These are phyloP conservation scores for Oryza coarctata DNA, from an alignment of 176 grass and related monocot species.

Conservation along the genomic window DNA sequence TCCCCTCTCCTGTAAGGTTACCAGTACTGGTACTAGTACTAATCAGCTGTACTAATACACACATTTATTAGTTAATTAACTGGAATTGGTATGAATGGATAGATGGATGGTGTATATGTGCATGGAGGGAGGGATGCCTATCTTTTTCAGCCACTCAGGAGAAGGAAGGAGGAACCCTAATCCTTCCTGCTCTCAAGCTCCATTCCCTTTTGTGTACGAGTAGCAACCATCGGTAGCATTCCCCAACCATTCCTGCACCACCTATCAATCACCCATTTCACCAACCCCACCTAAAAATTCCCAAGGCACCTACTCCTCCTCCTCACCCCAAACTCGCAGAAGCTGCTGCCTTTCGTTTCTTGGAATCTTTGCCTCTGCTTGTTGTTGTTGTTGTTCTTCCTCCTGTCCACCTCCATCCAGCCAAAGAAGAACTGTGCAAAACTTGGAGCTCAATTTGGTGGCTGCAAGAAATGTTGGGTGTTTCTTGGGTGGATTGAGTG, in stretches of 20 bases:
- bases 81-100: neutral
- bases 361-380: conserved; percentile 3
- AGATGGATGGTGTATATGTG: neutral
- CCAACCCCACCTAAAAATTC: conserved; percentile 12
- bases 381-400: neutral
- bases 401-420: neutral
- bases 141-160: conserved; percentile 37
- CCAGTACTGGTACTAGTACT: neutral
- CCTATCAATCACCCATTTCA: neutral
- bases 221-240: neutral
- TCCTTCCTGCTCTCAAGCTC: conserved; percentile 25
- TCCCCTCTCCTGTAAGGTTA: neutral
- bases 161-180: neutral
- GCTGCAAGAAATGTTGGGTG: neutral
- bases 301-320: conserved; percentile 9
- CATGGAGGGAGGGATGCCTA: neutral
- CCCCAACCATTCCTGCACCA: conserved; percentile 12
- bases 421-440: neutral
- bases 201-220: neutral
- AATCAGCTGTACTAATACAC: neutral
- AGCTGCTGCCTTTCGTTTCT: neutral
- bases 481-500: neutral
- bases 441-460: conserved; percentile 13
- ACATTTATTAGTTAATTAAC: neutral
- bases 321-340: neutral